Conservation (phyloP, 2,329 filamentous ascomycete genomes). For the Exophiala oligosperma region DNA sequence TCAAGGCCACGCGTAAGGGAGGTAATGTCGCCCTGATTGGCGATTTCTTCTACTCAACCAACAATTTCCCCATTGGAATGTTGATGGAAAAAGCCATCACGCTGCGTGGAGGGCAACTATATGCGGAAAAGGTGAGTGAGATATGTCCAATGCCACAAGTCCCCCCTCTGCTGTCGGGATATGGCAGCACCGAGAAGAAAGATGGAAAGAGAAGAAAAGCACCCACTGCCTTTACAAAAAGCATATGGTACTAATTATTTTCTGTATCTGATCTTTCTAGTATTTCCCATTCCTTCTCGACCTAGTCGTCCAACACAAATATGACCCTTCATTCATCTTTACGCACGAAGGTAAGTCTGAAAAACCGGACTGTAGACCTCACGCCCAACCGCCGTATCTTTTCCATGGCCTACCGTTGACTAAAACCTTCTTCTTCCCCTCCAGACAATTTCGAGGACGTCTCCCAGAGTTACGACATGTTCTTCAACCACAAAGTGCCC, state of each 20-base stretch:
- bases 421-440: background rate
- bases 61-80: constrained; percentile 78
- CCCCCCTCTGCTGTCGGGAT: constrained; percentile 17
- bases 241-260: constrained; percentile 9
- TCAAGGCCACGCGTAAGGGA: constrained; percentile 35
- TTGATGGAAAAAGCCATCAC: constrained; percentile 63
- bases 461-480: constrained; percentile 28
- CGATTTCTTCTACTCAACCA: constrained; percentile 70
- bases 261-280: constrained; percentile 16
- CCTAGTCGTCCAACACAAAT: constrained; percentile 29
- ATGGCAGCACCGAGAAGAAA: background rate
- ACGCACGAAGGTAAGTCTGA: constrained; percentile 25
- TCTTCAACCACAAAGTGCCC: constrained; percentile 32
- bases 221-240: constrained; percentile 8
- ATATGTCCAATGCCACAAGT: constrained; percentile 26
- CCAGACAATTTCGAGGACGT: constrained; percentile 36
- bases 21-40: constrained; percentile 34
- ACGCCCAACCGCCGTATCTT: background rate
- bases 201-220: background rate
- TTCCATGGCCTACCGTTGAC: background rate
- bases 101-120: constrained; percentile 3
- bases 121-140: constrained; percentile 8
- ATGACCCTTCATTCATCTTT: constrained; percentile 36
- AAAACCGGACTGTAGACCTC: too few species aligned
- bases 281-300: constrained; percentile 35